A percentile compares a stretch with the other conserved stretches of the same genome.
Evolutionary conservation across 1,139 yeast genomes (phyloP).

Genomic region (Candida anutae): DNA sequence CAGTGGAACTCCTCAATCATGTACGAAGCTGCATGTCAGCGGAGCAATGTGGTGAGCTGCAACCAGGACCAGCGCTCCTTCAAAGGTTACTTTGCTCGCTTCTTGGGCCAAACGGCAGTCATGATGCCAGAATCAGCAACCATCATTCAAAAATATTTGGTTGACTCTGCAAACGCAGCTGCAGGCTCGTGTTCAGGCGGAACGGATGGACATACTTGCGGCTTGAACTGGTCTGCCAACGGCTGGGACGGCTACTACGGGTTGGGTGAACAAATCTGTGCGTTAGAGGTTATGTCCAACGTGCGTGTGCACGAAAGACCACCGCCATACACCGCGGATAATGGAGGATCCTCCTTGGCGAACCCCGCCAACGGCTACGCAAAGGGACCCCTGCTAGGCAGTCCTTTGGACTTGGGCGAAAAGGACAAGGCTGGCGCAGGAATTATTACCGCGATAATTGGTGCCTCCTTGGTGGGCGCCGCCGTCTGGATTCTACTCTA

Average conservation of each 20-base stretch:
- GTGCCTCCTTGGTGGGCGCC: conserved; percentile 55
- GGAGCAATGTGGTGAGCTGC: conserved; percentile 33
- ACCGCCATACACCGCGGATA: conserved; percentile 28
- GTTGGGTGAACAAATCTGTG: conserved; percentile 72
- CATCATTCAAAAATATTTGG: conserved; percentile 36
- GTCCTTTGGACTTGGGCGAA: conserved; percentile 42
- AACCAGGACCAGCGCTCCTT: conserved; percentile 73
- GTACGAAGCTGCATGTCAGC: conserved; percentile 61
- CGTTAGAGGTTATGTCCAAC: conserved; percentile 55
- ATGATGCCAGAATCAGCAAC: conserved; percentile 46
- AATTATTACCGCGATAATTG: conserved; percentile 69
- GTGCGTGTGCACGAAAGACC: conserved; percentile 20
- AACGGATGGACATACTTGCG: conserved; percentile 69
- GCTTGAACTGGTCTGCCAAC: conserved; percentile 50
- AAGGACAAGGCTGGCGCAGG: conserved; percentile 89
- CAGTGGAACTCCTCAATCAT: conserved; percentile 31
- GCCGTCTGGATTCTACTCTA: conserved; percentile 67
- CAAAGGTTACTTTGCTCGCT: conserved; percentile 64
- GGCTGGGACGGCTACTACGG: conserved; percentile 63
- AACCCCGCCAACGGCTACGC: conserved; percentile 44
- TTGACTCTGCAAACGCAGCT: conserved; percentile 41
- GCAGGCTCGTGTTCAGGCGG: conserved; percentile 72
- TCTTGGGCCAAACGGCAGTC: conserved; percentile 51
- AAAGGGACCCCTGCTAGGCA: conserved; percentile 25
- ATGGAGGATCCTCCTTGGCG: conserved; percentile 41